Evolutionary conservation across 176 grass and related monocot species (phyloP).

Genomic region (Aegilops umbellulata): DNA sequence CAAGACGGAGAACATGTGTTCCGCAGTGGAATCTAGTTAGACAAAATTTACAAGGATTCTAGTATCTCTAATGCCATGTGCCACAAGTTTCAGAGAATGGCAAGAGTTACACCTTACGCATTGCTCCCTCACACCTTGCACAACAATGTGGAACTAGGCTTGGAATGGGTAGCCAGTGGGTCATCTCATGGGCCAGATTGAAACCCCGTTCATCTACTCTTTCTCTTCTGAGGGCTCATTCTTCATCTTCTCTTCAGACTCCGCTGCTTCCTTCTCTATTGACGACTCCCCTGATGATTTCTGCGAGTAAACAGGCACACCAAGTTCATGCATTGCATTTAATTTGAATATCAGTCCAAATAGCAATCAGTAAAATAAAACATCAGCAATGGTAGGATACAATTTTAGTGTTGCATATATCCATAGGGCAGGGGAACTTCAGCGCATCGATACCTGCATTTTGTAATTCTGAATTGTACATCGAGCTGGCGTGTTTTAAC

Average conservation of each 20-base stretch:
- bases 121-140: background rate
- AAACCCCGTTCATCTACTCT: conserved; percentile 6
- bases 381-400: background rate
- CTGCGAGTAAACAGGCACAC: background rate
- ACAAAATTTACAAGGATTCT: conserved; percentile 3
- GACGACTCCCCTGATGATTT: background rate
- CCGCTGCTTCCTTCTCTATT: conserved; percentile 3
- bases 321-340: background rate
- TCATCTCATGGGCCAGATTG: background rate
- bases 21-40: background rate
- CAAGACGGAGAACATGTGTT: background rate
- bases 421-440: background rate
- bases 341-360: background rate
- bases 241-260: conserved; percentile 1
- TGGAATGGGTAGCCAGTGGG: background rate
- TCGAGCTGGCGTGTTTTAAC: background rate
- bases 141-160: background rate
- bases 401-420: background rate
- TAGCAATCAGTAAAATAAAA: background rate
- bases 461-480: background rate
- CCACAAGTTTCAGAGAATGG: conserved; percentile 4
- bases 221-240: background rate
- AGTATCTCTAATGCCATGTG: background rate
- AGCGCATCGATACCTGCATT: background rate
- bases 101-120: background rate